A percentile compares a stretch with the other conserved stretches of the same genome.
These are phyloP conservation scores for Scutellaria barbata DNA, from an alignment of 257 asterid species.

Conservation along the genomic window DNA sequence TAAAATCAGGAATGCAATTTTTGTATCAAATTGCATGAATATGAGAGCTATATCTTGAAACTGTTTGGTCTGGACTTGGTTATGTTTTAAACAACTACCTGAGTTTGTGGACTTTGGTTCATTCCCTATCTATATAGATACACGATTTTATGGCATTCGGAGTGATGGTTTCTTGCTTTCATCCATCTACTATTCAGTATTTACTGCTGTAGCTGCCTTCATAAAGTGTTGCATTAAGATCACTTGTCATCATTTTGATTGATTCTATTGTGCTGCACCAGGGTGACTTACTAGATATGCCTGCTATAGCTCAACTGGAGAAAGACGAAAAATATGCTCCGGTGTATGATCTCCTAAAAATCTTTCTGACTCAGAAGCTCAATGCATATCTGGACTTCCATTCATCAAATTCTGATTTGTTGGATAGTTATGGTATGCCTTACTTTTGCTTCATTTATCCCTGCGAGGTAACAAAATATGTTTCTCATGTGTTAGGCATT, in stretches of 20 bases:
- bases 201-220: constrained; percentile 10
- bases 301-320: constrained; percentile 88
- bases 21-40: background rate
- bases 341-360: constrained; percentile 75
- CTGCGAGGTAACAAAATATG: background rate
- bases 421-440: constrained; percentile 64
- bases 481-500: constrained; percentile 6
- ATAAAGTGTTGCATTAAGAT: background rate
- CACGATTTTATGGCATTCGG: constrained; percentile 5
- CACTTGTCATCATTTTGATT: background rate
- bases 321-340: constrained; percentile 66
- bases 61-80: background rate
- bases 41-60: background rate
- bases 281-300: constrained; percentile 86
- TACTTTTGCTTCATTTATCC: background rate
- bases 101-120: constrained; percentile 6
- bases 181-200: background rate
- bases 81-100: background rate
- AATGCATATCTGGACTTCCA: constrained; percentile 80
- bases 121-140: background rate
- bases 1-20: background rate
- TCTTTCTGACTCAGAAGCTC: constrained; percentile 81
- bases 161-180: background rate
- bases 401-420: constrained; percentile 58
- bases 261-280: constrained; percentile 36